Evolutionary conservation across 208 protist genomes (phyloP).

Genomic region (Wallacemonas rigidus): DNA sequence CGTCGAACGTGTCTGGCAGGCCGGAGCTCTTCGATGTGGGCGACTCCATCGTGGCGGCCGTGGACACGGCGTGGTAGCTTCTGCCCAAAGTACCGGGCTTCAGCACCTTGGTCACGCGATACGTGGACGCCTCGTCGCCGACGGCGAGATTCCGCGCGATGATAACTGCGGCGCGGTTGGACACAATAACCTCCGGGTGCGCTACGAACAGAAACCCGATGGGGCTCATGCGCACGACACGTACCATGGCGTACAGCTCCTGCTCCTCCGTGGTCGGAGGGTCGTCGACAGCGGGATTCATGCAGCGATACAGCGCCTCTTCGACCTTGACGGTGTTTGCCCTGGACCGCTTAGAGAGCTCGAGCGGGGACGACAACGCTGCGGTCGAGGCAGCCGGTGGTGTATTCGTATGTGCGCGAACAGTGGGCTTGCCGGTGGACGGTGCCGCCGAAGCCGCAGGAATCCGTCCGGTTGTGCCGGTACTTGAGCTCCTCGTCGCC

Average conservation of each 20-base stretch:
- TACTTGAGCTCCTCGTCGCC: not conserved
- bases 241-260: conserved; percentile 53
- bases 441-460: not conserved
- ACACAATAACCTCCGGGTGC: conserved; percentile 78
- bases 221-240: conserved; percentile 42
- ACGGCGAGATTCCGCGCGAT: conserved; percentile 60
- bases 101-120: conserved; percentile 46
- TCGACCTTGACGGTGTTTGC: conserved; percentile 24
- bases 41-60: conserved; percentile 4
- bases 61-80: conserved; percentile 47
- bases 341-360: conserved; percentile 6
- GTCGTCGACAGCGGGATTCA: conserved; percentile 8
- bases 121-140: conserved; percentile 60
- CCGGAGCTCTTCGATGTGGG: conserved; percentile 16
- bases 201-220: conserved; percentile 60
- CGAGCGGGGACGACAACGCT: not conserved
- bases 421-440: not conserved
- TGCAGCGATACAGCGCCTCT: conserved; percentile 48
- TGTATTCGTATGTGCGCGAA: not conserved
- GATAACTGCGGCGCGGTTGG: conserved; percentile 73
- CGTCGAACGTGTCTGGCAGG: conserved; percentile 8
- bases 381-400: not conserved
- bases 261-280: conserved; percentile 36
- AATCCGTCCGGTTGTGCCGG: too few relatives aligned
- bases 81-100: conserved; percentile 71